Evolutionary conservation across 2,329 filamentous ascomycete genomes (phyloP).

Genomic region (Leptographium procerum): DNA sequence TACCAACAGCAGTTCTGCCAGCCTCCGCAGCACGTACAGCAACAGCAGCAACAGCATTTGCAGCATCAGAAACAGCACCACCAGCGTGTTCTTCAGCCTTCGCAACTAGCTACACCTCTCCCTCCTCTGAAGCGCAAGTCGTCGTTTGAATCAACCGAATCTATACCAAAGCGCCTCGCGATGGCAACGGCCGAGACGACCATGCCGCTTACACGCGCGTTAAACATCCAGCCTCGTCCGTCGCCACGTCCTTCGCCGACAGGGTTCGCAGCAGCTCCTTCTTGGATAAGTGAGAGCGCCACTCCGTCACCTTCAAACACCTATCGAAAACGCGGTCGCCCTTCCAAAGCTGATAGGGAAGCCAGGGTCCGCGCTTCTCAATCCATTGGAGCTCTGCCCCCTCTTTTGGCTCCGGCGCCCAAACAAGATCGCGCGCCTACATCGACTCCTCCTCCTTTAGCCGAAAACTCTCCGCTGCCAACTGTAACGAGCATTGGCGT

Average conservation of each 20-base stretch:
- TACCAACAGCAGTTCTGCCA: neutral
- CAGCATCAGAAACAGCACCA: neutral
- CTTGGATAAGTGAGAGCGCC: neutral
- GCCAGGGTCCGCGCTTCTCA: constrained; percentile 16
- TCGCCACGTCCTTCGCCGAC: constrained; percentile 18
- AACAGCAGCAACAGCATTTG: neutral
- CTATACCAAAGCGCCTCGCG: constrained; percentile 20
- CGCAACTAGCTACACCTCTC: constrained; percentile 6
- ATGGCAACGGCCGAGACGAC: constrained; percentile 10
- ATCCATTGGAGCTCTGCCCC: neutral
- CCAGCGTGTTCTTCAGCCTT: constrained; percentile 14
- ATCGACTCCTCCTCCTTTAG: neutral
- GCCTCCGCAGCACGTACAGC: neutral
- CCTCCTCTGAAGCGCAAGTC: constrained; percentile 20
- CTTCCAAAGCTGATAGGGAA: constrained; percentile 21
- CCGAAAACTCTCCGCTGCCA: neutral
- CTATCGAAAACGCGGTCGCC: constrained; percentile 21
- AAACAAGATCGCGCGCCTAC: neutral
- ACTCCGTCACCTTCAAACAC: constrained; percentile 3
- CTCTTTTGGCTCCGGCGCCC: constrained; percentile 8
- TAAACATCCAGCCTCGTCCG: constrained; percentile 21
- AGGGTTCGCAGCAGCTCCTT: constrained; percentile 11
- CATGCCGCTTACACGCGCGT: constrained; percentile 8
- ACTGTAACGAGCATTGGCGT: neutral
- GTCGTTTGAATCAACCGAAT: constrained; percentile 19